Evolutionary conservation across 257 asterid species (phyloP).

Genomic region (Craterostigma plantagineum): DNA sequence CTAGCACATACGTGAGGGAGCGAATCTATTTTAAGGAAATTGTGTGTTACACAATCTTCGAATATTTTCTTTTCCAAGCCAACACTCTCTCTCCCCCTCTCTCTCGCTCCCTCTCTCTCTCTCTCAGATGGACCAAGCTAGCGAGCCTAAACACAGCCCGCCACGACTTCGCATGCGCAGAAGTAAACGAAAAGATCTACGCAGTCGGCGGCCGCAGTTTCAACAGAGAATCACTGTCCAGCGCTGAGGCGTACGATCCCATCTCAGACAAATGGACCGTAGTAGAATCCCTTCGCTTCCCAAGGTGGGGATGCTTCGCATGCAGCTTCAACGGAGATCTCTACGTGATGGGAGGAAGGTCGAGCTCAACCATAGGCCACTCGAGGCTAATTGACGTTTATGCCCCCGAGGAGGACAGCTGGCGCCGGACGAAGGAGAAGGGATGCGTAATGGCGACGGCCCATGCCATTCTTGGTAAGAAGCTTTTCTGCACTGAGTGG

Average conservation of each 20-base stretch:
- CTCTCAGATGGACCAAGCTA: slow-evolving; percentile 63
- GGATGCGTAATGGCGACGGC: slow-evolving; percentile 88
- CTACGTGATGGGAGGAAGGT: too few relatives aligned
- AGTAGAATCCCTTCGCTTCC: slow-evolving; percentile 42
- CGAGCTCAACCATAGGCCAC: slow-evolving; percentile 66
- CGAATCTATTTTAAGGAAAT: too few relatives aligned
- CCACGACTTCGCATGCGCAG: slow-evolving; percentile 76
- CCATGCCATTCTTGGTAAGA: slow-evolving; percentile 53
- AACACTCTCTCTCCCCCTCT: too few relatives aligned
- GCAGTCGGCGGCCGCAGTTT: slow-evolving; percentile 60
- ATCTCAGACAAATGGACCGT: slow-evolving; percentile 36
- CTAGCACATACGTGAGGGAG: too few relatives aligned
- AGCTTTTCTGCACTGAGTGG: slow-evolving; percentile 76
- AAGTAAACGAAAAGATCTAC: slow-evolving; percentile 49
- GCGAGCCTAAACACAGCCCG: slow-evolving; percentile 63
- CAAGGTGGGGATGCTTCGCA: slow-evolving; percentile 79
- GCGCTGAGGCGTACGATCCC: slow-evolving; percentile 63
- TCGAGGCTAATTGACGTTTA: slow-evolving; percentile 55
- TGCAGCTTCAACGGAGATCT: slow-evolving; percentile 47
- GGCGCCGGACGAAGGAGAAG: slow-evolving; percentile 64
- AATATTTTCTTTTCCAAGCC: too few relatives aligned
- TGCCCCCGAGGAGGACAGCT: slow-evolving; percentile 24
- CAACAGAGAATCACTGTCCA: slow-evolving; percentile 42
- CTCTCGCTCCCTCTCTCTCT: background rate
- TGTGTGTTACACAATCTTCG: too few relatives aligned